These are phyloP conservation scores for Mycena galopus DNA, from an alignment of 768 basidiomycete genomes.

Conservation along the genomic window DNA sequence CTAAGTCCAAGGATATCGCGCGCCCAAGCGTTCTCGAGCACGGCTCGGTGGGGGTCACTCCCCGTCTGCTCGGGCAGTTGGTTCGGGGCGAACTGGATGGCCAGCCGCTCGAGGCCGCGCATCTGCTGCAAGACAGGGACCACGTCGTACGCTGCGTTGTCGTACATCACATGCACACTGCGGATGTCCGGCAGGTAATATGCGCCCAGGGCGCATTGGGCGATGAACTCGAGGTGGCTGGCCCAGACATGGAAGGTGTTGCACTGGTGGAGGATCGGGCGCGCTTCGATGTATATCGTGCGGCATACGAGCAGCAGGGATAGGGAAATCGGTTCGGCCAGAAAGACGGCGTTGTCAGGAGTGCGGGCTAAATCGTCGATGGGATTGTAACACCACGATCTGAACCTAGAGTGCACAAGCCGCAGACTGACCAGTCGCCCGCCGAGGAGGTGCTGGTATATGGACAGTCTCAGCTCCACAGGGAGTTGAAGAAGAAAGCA, in stretches of 20 bases:
- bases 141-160: no score
- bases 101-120: background rate
- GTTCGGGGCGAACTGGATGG: background rate
- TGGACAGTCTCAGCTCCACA: slow-evolving; percentile 4
- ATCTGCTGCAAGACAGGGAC: background rate
- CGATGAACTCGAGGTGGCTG: background rate
- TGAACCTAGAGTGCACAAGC: background rate
- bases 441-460: slow-evolving; percentile 10
- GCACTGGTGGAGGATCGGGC: background rate
- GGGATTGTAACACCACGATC: background rate
- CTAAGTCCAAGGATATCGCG: background rate
- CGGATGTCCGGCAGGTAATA: slow-evolving; percentile 9
- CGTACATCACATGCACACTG: background rate
- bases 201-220: background rate
- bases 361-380: background rate
- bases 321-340: background rate
- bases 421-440: background rate
- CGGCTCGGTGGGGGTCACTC: background rate
- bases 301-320: slow-evolving; percentile 15
- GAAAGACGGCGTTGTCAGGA: background rate
- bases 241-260: slow-evolving; percentile 8
- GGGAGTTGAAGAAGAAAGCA: slow-evolving; percentile 1
- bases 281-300: slow-evolving; percentile 11
- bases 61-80: background rate
- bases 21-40: background rate